These are phyloP conservation scores for Kodamaea hsintzibuensis DNA, from an alignment of 805 yeast species.

Conservation along the genomic window DNA sequence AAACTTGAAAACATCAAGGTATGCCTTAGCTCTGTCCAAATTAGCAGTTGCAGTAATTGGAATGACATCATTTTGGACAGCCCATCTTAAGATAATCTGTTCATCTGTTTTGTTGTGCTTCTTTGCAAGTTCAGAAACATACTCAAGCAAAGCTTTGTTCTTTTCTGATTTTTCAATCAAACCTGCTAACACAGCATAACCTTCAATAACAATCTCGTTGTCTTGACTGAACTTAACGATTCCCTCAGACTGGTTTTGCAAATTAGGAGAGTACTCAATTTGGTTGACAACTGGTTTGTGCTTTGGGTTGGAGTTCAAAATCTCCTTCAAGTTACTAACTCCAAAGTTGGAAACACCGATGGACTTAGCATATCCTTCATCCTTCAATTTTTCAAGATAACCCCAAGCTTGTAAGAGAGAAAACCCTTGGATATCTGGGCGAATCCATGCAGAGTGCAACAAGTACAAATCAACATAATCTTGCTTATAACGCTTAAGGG, in stretches of 20 bases:
- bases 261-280: no score
- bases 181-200: constrained; percentile 23
- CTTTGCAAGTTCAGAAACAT: constrained; percentile 40
- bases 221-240: constrained; percentile 14
- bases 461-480: neutral
- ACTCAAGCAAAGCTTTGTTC: constrained; percentile 25
- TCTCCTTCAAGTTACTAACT: constrained; percentile 42
- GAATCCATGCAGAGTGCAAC: constrained; percentile 42
- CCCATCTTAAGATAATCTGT: constrained; percentile 29
- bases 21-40: constrained; percentile 53
- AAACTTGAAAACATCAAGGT: constrained; percentile 57
- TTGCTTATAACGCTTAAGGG: neutral
- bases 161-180: constrained; percentile 16
- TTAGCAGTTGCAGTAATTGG: constrained; percentile 77
- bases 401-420: constrained; percentile 57
- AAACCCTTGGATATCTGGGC: constrained; percentile 34
- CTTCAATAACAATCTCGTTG: constrained; percentile 18
- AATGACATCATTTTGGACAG: constrained; percentile 46
- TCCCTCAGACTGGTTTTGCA: constrained; percentile 22
- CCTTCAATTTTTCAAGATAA: constrained; percentile 68
- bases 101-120: constrained; percentile 44
- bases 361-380: constrained; percentile 65
- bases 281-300: constrained; percentile 26
- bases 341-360: constrained; percentile 66
- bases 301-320: neutral